Conservation (phyloP, 805 yeast genomes). For the Saccharomycopsis lassenensis region DNA sequence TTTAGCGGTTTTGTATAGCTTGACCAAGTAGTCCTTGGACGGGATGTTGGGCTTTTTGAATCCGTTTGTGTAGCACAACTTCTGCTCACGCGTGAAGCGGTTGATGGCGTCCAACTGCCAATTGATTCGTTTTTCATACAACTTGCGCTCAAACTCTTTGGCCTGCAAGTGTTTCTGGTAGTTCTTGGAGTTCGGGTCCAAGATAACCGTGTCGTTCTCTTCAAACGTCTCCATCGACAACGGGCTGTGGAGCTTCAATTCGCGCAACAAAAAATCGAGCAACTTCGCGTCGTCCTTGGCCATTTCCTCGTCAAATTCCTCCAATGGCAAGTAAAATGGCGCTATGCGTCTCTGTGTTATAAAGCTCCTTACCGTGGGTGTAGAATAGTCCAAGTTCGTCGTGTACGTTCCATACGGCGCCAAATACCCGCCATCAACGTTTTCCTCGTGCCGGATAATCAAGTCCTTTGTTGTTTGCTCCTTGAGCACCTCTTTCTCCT, state of each 20-base stretch:
- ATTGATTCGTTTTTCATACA: conserved; percentile 30
- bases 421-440: conserved; percentile 87
- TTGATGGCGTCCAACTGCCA: conserved; percentile 29
- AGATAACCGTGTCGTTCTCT: conserved; percentile 16
- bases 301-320: conserved; percentile 69
- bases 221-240: conserved; percentile 29
- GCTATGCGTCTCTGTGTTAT: conserved; percentile 66
- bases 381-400: conserved; percentile 62
- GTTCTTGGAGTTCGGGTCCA: conserved; percentile 17
- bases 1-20: conserved; percentile 52
- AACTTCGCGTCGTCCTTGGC: conserved; percentile 48
- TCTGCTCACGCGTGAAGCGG: conserved; percentile 25
- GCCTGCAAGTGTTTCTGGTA: conserved; percentile 31
- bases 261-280: conserved; percentile 35
- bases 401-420: conserved; percentile 87
- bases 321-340: conserved; percentile 85
- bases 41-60: conserved; percentile 28
- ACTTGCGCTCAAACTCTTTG: conserved; percentile 30
- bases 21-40: conserved; percentile 35
- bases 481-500: conserved; percentile 41
- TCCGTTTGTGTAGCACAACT: conserved; percentile 20
- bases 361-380: conserved; percentile 58
- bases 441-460: conserved; percentile 51
- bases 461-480: conserved; percentile 47
- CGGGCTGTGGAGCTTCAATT: conserved; percentile 44